These are phyloP conservation scores for Gossypium trilobum DNA, from an alignment of 441 rosid genomes.

Conservation along the genomic window DNA sequence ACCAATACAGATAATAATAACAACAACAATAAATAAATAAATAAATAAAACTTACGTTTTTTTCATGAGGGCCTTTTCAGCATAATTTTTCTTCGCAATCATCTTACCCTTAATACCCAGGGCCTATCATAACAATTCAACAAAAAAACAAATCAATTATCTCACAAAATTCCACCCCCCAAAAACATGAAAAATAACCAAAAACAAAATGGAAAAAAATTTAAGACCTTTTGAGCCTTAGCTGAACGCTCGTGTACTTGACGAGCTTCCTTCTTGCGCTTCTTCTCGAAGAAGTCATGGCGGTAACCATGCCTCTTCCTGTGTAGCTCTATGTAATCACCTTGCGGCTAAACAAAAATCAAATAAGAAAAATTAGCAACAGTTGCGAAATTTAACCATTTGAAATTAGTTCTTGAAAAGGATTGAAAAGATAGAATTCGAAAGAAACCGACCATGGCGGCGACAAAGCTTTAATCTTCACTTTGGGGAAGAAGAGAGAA, in stretches of 20 bases:
- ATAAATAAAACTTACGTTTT: constrained; percentile 51
- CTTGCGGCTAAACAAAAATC: constrained; percentile 52
- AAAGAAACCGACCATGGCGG: constrained; percentile 11
- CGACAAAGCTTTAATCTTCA: not conserved
- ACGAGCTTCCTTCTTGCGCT: constrained; percentile 89
- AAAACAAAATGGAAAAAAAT: not conserved
- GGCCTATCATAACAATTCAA: constrained; percentile 28
- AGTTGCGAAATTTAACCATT: not conserved
- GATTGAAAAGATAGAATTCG: not conserved
- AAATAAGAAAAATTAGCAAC: not conserved
- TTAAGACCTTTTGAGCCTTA: constrained; percentile 51
- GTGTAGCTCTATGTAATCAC: constrained; percentile 71
- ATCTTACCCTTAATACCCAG: constrained; percentile 88
- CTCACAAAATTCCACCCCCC: not conserved
- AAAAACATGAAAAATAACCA: not conserved
- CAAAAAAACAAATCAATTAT: not conserved
- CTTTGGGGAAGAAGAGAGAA: not conserved
- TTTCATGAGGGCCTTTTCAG: constrained; percentile 91
- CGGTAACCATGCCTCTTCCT: constrained; percentile 74
- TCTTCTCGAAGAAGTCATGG: constrained; percentile 57
- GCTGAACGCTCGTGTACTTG: constrained; percentile 62
- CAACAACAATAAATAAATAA: not conserved
- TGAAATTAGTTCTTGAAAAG: not conserved
- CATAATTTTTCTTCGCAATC: constrained; percentile 80
- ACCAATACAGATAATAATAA: not conserved